phyloP scores from a whole-genome alignment of 2,329 filamentous ascomycete species.

The Aureobasidium sp. region DNA sequence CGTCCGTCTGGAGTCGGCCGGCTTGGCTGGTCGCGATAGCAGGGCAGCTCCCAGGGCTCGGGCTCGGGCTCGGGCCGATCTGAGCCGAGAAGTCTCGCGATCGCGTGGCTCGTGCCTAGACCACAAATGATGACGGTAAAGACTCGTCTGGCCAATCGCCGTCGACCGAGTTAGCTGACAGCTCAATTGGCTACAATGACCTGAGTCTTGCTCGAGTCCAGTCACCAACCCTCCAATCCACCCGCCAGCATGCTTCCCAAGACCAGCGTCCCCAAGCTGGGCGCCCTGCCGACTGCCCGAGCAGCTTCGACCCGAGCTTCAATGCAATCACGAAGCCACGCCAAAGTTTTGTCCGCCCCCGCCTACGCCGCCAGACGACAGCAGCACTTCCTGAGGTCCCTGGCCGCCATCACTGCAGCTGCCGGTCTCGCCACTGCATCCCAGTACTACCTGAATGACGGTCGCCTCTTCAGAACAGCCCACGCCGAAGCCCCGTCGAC shows the following conservation, averaged over 20 bases:
- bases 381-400: conserved; percentile 39
- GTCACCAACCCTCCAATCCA: background rate
- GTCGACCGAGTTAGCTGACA: background rate
- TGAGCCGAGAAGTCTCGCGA: background rate
- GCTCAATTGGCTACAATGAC: background rate
- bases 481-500: conserved; percentile 44
- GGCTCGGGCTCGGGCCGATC: conserved; percentile 2
- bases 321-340: conserved; percentile 17
- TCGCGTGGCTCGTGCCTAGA: conserved; percentile 2
- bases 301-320: conserved; percentile 18
- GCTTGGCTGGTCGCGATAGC: background rate
- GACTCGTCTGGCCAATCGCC: conserved; percentile 4
- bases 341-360: conserved; percentile 21
- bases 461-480: conserved; percentile 31
- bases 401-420: conserved; percentile 36
- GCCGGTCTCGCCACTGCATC: conserved; percentile 39
- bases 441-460: conserved; percentile 37
- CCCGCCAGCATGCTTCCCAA: conserved; percentile 6
- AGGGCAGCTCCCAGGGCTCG: background rate
- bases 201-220: background rate
- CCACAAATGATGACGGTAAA: background rate
- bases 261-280: background rate
- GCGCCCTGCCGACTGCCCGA: conserved; percentile 9
- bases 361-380: conserved; percentile 38
- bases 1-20: background rate